Evolutionary conservation across 306 rosid species (phyloP), one percentile per base, ranked within the genome.

Genomic region (Alnus glutinosa): DNA sequence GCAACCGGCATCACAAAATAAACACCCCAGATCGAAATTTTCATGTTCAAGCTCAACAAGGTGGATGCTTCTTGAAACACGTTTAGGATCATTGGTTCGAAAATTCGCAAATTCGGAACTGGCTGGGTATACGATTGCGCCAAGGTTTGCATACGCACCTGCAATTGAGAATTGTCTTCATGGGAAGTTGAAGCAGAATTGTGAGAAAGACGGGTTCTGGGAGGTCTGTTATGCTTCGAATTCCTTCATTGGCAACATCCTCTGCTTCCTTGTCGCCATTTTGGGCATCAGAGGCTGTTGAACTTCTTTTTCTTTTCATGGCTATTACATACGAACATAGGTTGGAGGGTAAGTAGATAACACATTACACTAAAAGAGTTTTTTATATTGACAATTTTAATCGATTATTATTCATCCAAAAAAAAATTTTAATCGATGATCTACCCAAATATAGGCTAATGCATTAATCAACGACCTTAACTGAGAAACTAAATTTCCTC

Each of bases 81-180:
- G 48, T 3, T 11, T 50, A 1, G 3, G 10, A 52, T 47, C 49
- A 5, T 6, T 1, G 4, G 77, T 44, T 10, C 73, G 79, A 57
- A 28, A 23, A 39, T 68, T 63, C 4, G 72, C 69, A 70, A 85
- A 88, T 5, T 62, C n/a, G 8, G 77, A 84, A 10, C 78, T 67
- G 3, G 28, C 28, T 0, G 0, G 87, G 80, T 32, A 88, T 80
- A 3, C 78, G 44, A 1, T 51, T 16, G 7, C 7, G 32, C 87
- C 80, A 88, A 5, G 19, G 16, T 36, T 58, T 75, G 79, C 86
- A 83, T 2, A 78, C 81, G 54, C 76, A 67, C 59, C 34, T 88
- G 77, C 87, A 80, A 15, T 75, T 52, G 55, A 83, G 28, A 69
- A 85, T 36, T 44, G 77, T 67, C 61, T 42, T 76, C 1, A 70